Conservation (phyloP, 1,284 basidiomycete genomes). For the Ceratobasidium sp. region DNA sequence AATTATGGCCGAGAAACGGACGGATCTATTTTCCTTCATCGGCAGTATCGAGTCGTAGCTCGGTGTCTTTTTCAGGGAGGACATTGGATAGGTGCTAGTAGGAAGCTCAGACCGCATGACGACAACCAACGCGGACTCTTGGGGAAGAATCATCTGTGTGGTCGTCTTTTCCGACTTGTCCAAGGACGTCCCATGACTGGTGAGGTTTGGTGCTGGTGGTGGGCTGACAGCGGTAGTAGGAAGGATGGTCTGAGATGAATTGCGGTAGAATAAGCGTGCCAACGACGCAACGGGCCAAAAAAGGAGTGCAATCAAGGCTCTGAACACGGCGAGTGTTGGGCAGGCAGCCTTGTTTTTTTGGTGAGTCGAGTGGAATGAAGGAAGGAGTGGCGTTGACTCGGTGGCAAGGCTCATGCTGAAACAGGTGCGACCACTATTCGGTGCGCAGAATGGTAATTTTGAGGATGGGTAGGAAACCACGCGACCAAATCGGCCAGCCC, state of each 20-base stretch:
- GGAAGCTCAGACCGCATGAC: constrained; percentile 31
- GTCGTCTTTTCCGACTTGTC: constrained; percentile 14
- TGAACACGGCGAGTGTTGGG: neutral
- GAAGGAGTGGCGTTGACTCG: constrained; percentile 41
- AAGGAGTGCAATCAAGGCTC: neutral
- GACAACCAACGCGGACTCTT: constrained; percentile 32
- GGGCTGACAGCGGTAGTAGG: neutral
- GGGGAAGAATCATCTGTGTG: constrained; percentile 9
- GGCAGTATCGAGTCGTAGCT: constrained; percentile 36
- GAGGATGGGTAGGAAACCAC: neutral
- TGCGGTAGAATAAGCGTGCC: neutral
- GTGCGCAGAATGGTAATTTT: neutral
- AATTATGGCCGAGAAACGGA: constrained; percentile 41
- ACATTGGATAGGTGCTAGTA: constrained; percentile 32
- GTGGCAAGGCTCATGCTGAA: constrained; percentile 3
- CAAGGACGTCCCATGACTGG: neutral
- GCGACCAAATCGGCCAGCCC: constrained; percentile 2
- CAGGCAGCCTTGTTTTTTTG: constrained; percentile 2
- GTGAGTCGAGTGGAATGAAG: constrained; percentile 32
- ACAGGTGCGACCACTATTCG: neutral
- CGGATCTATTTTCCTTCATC: constrained; percentile 36
- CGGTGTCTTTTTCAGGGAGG: constrained; percentile 36
- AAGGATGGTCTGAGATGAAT: constrained; percentile 8
- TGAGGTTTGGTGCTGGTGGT: neutral
- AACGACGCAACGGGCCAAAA: neutral